phyloP scores from a whole-genome alignment of 495 filamentous ascomycete species.

The Aspergillus olivimuriae region DNA sequence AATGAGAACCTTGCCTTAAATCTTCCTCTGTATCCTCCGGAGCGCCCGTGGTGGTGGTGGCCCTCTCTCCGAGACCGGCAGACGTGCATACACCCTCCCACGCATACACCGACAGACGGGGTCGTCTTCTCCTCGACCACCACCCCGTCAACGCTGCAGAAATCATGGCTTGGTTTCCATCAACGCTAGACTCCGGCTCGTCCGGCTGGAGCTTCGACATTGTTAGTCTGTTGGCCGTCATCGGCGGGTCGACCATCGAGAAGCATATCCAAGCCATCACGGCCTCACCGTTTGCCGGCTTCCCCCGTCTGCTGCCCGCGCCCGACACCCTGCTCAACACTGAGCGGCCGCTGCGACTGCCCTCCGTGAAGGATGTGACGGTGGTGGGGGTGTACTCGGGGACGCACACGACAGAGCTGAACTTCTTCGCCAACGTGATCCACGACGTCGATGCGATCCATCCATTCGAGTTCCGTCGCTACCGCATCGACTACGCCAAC shows the following conservation, averaged over 20 bases:
- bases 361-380: slow-evolving; percentile 43
- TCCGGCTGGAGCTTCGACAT: slow-evolving; percentile 43
- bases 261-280: slow-evolving; percentile 52
- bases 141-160: neutral
- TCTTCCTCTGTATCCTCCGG: too few relatives aligned
- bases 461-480: slow-evolving; percentile 10
- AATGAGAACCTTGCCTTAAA: too few relatives aligned
- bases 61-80: too few relatives aligned
- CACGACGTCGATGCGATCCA: slow-evolving; percentile 45
- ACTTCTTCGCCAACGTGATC: slow-evolving; percentile 57
- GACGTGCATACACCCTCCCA: too few relatives aligned
- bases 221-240: slow-evolving; percentile 56
- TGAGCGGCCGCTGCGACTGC: slow-evolving; percentile 48
- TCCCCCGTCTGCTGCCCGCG: slow-evolving; percentile 61
- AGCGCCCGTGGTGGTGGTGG: too few relatives aligned
- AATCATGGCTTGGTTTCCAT: slow-evolving; percentile 15
- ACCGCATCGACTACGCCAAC: slow-evolving; percentile 5
- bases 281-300: slow-evolving; percentile 45
- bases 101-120: too few relatives aligned
- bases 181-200: slow-evolving; percentile 3
- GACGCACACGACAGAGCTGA: slow-evolving; percentile 44
- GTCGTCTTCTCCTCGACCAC: too few relatives aligned
- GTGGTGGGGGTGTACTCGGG: slow-evolving; percentile 55
- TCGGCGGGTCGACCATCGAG: slow-evolving; percentile 53
- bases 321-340: slow-evolving; percentile 58